Conservation (phyloP, 305 asterid genomes). For the Ilex paraguariensis region DNA sequence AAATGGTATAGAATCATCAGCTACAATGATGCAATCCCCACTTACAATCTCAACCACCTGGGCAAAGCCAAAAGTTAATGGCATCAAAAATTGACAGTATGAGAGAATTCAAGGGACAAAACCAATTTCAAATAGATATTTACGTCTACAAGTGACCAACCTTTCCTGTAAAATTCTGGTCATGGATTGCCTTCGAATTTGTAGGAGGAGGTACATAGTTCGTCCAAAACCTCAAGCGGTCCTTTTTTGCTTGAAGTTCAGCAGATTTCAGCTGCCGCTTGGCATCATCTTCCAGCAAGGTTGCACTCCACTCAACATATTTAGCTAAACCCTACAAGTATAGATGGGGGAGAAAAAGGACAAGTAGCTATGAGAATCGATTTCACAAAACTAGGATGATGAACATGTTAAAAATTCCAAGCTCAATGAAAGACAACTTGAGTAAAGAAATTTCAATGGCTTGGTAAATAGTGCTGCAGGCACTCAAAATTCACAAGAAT, state of each 20-base stretch:
- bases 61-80: constrained; percentile 14
- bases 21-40: constrained; percentile 85
- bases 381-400: too few species aligned
- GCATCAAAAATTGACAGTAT: constrained; percentile 2
- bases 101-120: neutral
- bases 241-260: constrained; percentile 88
- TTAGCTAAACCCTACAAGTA: constrained; percentile 14
- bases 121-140: constrained; percentile 1
- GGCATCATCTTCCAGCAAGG: too few species aligned
- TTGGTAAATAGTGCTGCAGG: too few species aligned
- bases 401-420: too few species aligned
- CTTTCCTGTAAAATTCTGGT: constrained; percentile 94
- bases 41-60: constrained; percentile 96
- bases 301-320: too few species aligned
- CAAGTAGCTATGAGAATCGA: neutral
- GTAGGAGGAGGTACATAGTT: constrained; percentile 89
- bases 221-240: constrained; percentile 76
- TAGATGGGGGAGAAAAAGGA: constrained; percentile 42
- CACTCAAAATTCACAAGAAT: too few species aligned
- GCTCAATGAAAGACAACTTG: too few species aligned
- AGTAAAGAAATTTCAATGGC: too few species aligned
- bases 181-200: constrained; percentile 94
- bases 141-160: constrained; percentile 31
- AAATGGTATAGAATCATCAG: constrained; percentile 84
- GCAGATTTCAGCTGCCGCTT: constrained; percentile 28